Conservation (phyloP, 192 early-diverging fungal species). For the Piromyces sp. region DNA sequence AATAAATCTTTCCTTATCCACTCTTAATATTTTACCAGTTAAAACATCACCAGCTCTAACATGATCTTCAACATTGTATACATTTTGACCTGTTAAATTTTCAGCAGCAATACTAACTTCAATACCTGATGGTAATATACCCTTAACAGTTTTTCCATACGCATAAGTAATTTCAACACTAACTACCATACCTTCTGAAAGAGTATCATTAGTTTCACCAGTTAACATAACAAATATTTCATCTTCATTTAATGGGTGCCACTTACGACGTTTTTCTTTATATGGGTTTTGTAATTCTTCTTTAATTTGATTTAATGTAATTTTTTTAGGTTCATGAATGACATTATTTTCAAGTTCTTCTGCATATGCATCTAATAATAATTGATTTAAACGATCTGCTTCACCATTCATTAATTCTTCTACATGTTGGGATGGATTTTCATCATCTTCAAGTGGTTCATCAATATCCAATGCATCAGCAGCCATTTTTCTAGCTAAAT, state of each 20-base stretch:
- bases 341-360: conserved; percentile 50
- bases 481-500: conserved; percentile 89
- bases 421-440: conserved; percentile 60
- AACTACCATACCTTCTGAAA: background rate
- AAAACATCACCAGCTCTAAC: background rate
- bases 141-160: background rate
- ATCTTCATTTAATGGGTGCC: background rate
- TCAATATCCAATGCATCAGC: conserved; percentile 80
- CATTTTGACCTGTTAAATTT: background rate
- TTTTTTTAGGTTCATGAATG: conserved; percentile 57
- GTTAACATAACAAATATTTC: background rate
- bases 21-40: background rate
- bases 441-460: conserved; percentile 36
- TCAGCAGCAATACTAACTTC: background rate
- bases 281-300: background rate
- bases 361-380: conserved; percentile 81
- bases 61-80: background rate
- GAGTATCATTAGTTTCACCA: background rate
- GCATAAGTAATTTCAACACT: background rate
- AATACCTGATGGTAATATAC: background rate
- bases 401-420: conserved; percentile 62
- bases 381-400: conserved; percentile 51
- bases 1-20: background rate
- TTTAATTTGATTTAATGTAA: conserved; percentile 11
- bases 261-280: background rate